Evolutionary conservation across 108 stramenopile genomes (phyloP).

Genomic region (Cyclotella sp.): DNA sequence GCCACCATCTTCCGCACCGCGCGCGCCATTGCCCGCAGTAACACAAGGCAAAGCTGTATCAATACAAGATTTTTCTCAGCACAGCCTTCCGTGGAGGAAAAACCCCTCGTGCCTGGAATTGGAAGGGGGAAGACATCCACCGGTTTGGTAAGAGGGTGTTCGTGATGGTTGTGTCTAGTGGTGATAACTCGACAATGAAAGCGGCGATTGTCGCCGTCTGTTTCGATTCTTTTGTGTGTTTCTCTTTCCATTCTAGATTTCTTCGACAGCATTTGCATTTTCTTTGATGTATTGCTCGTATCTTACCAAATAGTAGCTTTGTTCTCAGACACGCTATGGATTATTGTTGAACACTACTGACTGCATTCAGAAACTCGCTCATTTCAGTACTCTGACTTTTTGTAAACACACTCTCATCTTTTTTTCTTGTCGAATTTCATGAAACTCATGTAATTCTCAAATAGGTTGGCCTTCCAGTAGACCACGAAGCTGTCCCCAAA

Average conservation of each 20-base stretch:
- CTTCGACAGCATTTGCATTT: no score
- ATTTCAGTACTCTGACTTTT: no score
- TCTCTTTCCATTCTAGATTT: no score
- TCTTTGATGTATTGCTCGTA: no score
- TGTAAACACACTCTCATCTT: no score
- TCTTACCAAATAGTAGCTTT: no score
- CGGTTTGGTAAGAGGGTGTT: constrained; percentile 73
- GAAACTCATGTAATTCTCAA: no score
- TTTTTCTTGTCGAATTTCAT: no score
- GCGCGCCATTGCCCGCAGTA: constrained; percentile 13
- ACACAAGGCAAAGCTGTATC: background rate
- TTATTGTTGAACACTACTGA: no score
- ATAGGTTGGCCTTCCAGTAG: constrained; percentile 85
- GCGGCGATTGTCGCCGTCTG: background rate
- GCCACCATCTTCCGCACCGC: constrained; percentile 34
- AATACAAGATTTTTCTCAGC: constrained; percentile 8
- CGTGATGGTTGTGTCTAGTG: background rate
- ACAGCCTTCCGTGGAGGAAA: constrained; percentile 27
- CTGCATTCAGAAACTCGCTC: no score
- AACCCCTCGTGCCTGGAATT: constrained; percentile 70
- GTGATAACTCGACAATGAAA: background rate
- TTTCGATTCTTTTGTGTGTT: background rate
- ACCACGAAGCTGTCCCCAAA: constrained; percentile 86
- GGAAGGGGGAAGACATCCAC: constrained; percentile 90
- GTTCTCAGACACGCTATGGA: no score